Evolutionary conservation across 371 early-diverging fungal genomes (phyloP), one percentile per base, ranked within the genome.

Genomic region (Actinomucor elegans): DNA sequence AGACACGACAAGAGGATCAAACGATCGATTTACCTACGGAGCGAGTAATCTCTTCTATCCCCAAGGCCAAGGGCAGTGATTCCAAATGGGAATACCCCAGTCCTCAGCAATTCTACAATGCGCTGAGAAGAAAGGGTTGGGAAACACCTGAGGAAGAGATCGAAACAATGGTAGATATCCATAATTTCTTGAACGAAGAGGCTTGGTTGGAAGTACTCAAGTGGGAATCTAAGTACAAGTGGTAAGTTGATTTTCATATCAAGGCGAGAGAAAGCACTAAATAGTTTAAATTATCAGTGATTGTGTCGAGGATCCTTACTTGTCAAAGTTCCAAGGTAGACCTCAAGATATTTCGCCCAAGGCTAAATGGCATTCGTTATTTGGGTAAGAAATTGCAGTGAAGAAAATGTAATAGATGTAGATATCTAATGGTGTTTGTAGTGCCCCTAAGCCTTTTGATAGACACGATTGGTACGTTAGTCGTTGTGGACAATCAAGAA

Each of bases 41-140:
- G n/a, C 66, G 85, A 46, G 77, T 77, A 0, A 71, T 79, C 28
- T 83, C 84, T 20, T 81, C 84, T 11, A 87, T 87, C 49, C 87
- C 86, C 4, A 79, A 76, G 48, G 58, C 74, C 6, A 73, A 73
- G 34, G 64, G 69, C 5, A 24, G 50, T 12, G 64, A 61, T 0
- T 58, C 69, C 7, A 74, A 73, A 42, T 97, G 99, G 99, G 94
- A 90, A 53, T 98, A 98, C 66, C 97, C 99, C 5, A 92, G 92
- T 11, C 94, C 94, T 9, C 94, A 96, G 69, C 93, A 92, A 69
- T 98, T 98, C 69, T 97, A 93, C 74, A 94, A 94, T 64, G 97
- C 99, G 1, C 76, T 98, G 43, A 86, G 88, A 48, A 83, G 97
- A 31, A 98, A 98, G 66, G 91, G 93, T 31, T 93, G 91, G 94